A percentile compares a stretch with the other conserved stretches of the same genome.
These are phyloP conservation scores for Kwoniella botswanensis DNA, from an alignment of 768 basidiomycete genomes.

Conservation along the genomic window DNA sequence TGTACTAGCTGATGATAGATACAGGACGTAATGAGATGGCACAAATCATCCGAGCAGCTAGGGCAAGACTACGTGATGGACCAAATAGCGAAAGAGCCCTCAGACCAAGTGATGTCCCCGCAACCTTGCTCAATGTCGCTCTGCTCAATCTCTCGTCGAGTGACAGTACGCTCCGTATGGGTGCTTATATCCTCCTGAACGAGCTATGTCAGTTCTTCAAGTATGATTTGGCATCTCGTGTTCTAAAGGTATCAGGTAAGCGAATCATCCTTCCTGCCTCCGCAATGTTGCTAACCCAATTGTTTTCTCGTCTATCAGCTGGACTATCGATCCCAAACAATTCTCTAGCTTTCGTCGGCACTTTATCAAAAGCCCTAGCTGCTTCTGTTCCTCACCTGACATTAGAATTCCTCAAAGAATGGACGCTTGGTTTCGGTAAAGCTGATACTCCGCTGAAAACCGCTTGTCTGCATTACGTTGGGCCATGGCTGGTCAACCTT, in stretches of 20 bases:
- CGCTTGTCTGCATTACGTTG: conserved; percentile 78
- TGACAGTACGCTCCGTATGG: conserved; percentile 76
- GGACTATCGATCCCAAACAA: conserved; percentile 45
- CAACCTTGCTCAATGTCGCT: conserved; percentile 80
- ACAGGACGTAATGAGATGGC: conserved; percentile 65
- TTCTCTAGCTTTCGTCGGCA: conserved; percentile 33
- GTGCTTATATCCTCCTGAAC: conserved; percentile 75
- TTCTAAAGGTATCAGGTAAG: conserved; percentile 35
- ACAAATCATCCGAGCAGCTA: conserved; percentile 44
- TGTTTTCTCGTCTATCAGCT: conserved; percentile 9
- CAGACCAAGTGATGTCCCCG: conserved; percentile 80
- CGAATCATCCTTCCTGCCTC: not conserved
- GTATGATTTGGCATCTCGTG: conserved; percentile 31
- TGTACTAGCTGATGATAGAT: not conserved
- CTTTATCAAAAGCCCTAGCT: conserved; percentile 35
- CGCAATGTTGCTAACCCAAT: not conserved
- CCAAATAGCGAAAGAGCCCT: conserved; percentile 66
- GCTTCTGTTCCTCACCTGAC: conserved; percentile 70
- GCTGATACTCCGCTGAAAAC: conserved; percentile 65
- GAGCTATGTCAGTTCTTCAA: conserved; percentile 49
- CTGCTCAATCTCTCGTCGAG: conserved; percentile 75
- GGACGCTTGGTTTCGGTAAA: conserved; percentile 66
- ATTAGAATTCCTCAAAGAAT: conserved; percentile 86
- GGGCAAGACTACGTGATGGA: conserved; percentile 32
- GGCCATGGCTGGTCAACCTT: conserved; percentile 86